Conservation (phyloP, 495 filamentous ascomycete species). For the Penicillium paxilli region DNA sequence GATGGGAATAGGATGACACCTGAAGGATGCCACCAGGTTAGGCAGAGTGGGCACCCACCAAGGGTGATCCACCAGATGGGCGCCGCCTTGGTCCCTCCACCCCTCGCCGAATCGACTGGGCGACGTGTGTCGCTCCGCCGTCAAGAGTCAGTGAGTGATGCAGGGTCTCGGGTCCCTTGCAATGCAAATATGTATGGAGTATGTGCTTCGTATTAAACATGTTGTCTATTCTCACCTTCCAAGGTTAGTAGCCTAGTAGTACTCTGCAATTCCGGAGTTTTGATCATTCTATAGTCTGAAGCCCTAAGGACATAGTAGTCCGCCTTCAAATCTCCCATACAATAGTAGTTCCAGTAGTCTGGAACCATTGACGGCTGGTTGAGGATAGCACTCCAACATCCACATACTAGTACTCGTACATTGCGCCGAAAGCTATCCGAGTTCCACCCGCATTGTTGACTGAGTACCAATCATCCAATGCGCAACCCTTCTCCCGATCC, state of each 20-base stretch:
- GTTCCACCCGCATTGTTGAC: conserved; percentile 3
- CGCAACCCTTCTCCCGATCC: conserved; percentile 7
- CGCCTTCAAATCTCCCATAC: neutral
- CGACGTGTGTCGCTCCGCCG: neutral
- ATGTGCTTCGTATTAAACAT: too few species aligned
- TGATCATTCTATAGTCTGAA: neutral
- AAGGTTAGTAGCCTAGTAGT: too few species aligned
- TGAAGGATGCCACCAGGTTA: neutral
- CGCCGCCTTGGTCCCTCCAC: neutral
- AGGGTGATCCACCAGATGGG: neutral
- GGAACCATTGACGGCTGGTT: neutral
- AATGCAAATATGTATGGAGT: neutral
- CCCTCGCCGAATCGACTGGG: neutral
- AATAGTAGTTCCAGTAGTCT: neutral
- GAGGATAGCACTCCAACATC: neutral
- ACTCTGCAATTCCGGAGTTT: neutral
- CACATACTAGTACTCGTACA: neutral
- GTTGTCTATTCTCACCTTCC: neutral
- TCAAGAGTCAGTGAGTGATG: conserved; percentile 7
- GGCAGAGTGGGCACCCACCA: neutral
- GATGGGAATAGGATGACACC: neutral
- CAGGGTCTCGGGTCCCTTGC: conserved; percentile 25
- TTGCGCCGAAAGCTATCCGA: neutral
- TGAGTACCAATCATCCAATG: conserved; percentile 2
- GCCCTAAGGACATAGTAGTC: neutral